Evolutionary conservation across 345 rosid genomes (phyloP).

Genomic region (Noccaea caerulescens): DNA sequence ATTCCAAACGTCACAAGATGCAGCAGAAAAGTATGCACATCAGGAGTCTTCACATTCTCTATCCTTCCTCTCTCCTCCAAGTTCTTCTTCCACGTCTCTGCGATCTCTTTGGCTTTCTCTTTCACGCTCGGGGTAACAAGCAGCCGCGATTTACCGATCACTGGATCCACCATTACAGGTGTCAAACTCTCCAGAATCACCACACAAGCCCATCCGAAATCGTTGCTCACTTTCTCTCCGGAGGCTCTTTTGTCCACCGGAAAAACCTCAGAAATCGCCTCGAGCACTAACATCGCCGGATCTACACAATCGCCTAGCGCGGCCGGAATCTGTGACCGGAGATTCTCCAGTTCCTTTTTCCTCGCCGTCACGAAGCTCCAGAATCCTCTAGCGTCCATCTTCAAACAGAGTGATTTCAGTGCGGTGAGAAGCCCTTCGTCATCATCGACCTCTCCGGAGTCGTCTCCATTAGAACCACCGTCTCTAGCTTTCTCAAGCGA

Average conservation of each 20-base stretch:
- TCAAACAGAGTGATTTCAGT: slow-evolving; percentile 61
- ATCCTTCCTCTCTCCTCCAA: slow-evolving; percentile 91
- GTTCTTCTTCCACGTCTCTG: slow-evolving; percentile 91
- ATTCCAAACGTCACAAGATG: slow-evolving; percentile 95
- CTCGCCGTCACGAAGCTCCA: slow-evolving; percentile 74
- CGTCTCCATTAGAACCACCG: slow-evolving; percentile 32
- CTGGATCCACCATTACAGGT: slow-evolving; percentile 88
- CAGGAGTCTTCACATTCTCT: slow-evolving; percentile 94
- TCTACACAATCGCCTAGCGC: slow-evolving; percentile 82
- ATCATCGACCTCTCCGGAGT: slow-evolving; percentile 79
- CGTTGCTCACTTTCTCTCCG: slow-evolving; percentile 52
- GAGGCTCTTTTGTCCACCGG: slow-evolving; percentile 77
- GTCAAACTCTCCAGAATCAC: slow-evolving; percentile 83
- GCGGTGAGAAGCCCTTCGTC: slow-evolving; percentile 63
- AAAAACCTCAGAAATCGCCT: slow-evolving; percentile 87
- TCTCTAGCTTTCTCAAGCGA: slow-evolving; percentile 47
- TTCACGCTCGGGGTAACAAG: slow-evolving; percentile 75
- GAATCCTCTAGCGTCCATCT: slow-evolving; percentile 76
- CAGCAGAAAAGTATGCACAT: slow-evolving; percentile 96
- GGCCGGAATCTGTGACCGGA: slow-evolving; percentile 68
- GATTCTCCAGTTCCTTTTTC: slow-evolving; percentile 74
- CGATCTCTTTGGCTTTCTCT: slow-evolving; percentile 77
- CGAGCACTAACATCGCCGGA: slow-evolving; percentile 86
- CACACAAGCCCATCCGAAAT: slow-evolving; percentile 97
- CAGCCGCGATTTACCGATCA: slow-evolving; percentile 76